Base-by-base conservation (phyloP, 192 early-diverging fungal species). In the Coemansia sp. region DNA sequence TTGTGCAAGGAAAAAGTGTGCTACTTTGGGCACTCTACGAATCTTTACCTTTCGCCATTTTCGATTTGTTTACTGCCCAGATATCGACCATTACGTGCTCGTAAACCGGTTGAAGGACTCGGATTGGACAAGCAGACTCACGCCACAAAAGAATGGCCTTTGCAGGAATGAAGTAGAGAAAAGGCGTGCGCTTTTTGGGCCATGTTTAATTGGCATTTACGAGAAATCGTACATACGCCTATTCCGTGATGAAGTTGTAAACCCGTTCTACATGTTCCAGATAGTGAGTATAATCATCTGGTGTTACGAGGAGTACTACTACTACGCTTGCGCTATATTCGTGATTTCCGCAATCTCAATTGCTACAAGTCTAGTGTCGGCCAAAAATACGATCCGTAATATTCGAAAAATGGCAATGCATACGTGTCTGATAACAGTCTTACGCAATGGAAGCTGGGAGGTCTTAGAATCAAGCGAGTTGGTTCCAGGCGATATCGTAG, bases 401-500 rank as follows among this genome's bases (percentile, higher is more conserved):
- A 88, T 97, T 75, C 77, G 88, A 13, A 85, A 94, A 39, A 91
- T 98, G 91, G 85, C 91, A 26, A 82, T 83, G 9, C 94, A 95
- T 66, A 85, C 84, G 39, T 97, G 96, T 57, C 67, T 82, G 34
- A 85, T 93, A 0, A 65, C 82, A 7, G 89, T 93, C 2, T 86
- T 87, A 64, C 87, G 95, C 12, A 39, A 70, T 10, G 70, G 71
- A 4, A 43, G 37, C 16, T 88, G 85, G 86, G 12, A 42, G 2
- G 59, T 66, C n/a, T 34, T 82, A 29, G 21, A 26, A 26, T 91
- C 90, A 5, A 85, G 85, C 16, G 89, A 94, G 15, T 83, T 99
- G 53, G 92, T 96, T 2, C 95, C 96, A 13, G 98, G 98, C 23
- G 98, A 99, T 71, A 79, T 99, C 7, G 84, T 97, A 68, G 93